Base-by-base conservation (phyloP, 768 basidiomycete genomes). In the Lactifluus subvellereus region DNA sequence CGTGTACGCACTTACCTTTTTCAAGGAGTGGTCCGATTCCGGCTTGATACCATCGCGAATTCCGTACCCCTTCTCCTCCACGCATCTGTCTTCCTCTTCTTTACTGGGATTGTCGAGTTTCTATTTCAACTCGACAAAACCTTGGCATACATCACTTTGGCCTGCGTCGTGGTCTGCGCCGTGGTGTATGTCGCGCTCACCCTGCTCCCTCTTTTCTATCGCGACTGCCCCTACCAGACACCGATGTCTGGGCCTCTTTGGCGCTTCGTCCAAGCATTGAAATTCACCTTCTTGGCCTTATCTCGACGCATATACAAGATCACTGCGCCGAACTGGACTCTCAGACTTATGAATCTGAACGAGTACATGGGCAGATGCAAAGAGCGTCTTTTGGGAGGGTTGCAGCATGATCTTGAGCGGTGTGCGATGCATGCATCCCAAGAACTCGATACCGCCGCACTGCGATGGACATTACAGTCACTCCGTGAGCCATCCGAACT, bases 401-500 rank as follows among this genome's bases (percentile, higher is more conserved):
- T 56, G 16, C 60, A 42, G 13, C 20, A 61, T 42, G 38, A 35
- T 14, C 54, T 61, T 11, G 54, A 61, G 38, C 47, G 43, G 10
- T 27, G 37, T 30, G 54, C 54, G 38, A 42, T 30, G 20, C 16
- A n/a, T 7, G 38, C 48, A 38, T 48, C 54, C 4, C 38, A 49
- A 56, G 32, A 50, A 11, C 48, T 61, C 27, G 60, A 61, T 33
- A 27, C 54, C 14, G 30, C 13, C 18, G 54, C 60, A 20, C 22
- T 61, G 22, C 38, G 54, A 6, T 61, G 47, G 60, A 61, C 60
- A 10, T 35, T 61, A 14, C 55, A 61, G n/a, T 61, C 60, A 6
- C 60, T 56, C n/a, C 54, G 49, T n/a, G 60, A 50, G 14, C 48
- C 60, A 3, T 55, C 54, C n/a, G 60, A 61, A 35, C 60, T 61